These are phyloP conservation scores for Moricandia arvensis DNA, from an alignment of 345 rosid species.

Conservation along the genomic window DNA sequence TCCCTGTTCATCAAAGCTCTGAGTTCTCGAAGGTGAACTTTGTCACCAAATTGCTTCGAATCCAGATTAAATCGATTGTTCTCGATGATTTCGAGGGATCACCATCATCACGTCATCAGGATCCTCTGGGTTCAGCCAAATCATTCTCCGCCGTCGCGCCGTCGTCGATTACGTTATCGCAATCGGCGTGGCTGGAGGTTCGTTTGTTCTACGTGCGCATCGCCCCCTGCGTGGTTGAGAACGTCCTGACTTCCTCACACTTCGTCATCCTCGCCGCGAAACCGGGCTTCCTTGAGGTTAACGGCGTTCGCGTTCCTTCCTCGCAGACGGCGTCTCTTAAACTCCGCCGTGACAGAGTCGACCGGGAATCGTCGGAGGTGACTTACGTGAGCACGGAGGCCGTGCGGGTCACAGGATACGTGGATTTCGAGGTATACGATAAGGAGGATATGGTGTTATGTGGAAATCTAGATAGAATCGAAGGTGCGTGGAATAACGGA, in stretches of 20 bases:
- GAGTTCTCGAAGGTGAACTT: neutral
- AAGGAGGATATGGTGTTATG: conserved; percentile 57
- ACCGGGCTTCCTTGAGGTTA: conserved; percentile 80
- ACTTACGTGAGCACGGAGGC: conserved; percentile 83
- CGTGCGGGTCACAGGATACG: conserved; percentile 72
- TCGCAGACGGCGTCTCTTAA: conserved; percentile 52
- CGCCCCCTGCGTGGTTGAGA: conserved; percentile 55
- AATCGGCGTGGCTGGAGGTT: conserved; percentile 77
- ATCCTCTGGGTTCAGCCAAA: conserved; percentile 34
- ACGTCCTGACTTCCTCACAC: conserved; percentile 65
- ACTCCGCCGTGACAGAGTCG: conserved; percentile 76
- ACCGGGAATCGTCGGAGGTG: conserved; percentile 71
- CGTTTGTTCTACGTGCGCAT: conserved; percentile 82
- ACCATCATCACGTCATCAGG: conserved; percentile 30
- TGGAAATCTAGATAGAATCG: conserved; percentile 78
- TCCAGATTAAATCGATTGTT: neutral
- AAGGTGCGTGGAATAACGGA: conserved; percentile 56
- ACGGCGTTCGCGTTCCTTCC: conserved; percentile 67
- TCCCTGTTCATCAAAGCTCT: neutral
- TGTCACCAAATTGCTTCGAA: neutral
- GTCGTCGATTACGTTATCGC: conserved; percentile 28
- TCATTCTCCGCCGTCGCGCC: conserved; percentile 41
- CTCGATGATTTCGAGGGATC: conserved; percentile 36
- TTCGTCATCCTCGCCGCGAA: conserved; percentile 69
- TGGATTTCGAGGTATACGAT: conserved; percentile 78